These are phyloP conservation scores for Plenodomus biglobosus DNA, from an alignment of 2,329 filamentous ascomycete species.

Conservation along the genomic window DNA sequence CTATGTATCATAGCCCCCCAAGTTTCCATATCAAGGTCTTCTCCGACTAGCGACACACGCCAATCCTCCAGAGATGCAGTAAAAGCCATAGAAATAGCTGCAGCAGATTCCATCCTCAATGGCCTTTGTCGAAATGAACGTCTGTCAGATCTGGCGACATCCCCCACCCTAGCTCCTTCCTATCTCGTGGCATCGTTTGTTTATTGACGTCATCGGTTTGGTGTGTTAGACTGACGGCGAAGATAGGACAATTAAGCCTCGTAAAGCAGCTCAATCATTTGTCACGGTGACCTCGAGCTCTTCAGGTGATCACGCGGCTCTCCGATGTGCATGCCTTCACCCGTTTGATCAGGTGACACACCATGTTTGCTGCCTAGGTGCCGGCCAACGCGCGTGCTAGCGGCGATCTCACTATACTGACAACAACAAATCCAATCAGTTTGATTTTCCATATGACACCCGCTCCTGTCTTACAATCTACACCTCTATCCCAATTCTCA, in stretches of 20 bases:
- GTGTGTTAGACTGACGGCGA: not conserved
- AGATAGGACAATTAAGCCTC: not conserved
- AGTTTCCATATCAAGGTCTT: no score
- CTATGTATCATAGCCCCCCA: no score
- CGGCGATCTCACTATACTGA: not conserved
- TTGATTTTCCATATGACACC: not conserved
- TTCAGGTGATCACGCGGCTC: not conserved
- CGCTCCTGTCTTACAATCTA: not conserved
- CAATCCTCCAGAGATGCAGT: no score
- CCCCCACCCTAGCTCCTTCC: not conserved
- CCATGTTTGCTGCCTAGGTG: not conserved
- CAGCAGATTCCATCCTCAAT: no score
- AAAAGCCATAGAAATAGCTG: no score
- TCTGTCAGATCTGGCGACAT: no score
- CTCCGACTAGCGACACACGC: no score
- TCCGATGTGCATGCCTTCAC: not conserved
- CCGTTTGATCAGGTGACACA: not conserved
- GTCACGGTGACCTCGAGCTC: no score
- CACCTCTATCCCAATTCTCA: not conserved
- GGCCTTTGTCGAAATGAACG: not conserved
- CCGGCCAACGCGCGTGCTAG: not conserved
- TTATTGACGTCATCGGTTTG: not conserved
- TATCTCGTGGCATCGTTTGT: not conserved
- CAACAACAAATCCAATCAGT: not conserved
- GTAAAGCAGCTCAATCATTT: no score